phyloP scores from a whole-genome alignment of 1,284 basidiomycete genomes.

The Microbotryomycetes sp. region DNA sequence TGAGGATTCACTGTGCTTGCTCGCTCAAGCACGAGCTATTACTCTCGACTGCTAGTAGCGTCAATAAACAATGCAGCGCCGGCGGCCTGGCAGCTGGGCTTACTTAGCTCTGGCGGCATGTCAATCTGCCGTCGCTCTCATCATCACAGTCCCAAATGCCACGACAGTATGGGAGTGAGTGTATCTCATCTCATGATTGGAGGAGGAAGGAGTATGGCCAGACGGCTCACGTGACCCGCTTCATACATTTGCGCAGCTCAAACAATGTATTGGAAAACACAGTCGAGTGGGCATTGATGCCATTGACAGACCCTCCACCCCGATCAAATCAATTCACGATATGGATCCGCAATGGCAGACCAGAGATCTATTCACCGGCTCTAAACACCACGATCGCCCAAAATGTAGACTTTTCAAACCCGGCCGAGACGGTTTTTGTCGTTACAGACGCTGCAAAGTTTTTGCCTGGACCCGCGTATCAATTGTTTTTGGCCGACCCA shows the following conservation, averaged over 20 bases:
- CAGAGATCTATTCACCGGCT: constrained; percentile 44
- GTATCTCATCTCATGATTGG: not conserved
- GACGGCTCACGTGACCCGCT: not conserved
- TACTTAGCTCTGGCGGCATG: too few species aligned
- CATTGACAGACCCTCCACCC: not conserved
- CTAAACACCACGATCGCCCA: constrained; percentile 11
- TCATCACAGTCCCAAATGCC: not conserved
- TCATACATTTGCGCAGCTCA: not conserved
- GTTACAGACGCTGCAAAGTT: not conserved
- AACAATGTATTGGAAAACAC: not conserved
- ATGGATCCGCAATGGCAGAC: constrained; percentile 35
- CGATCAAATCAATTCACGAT: constrained; percentile 8
- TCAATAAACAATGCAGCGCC: too few species aligned
- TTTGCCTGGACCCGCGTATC: constrained; percentile 1
- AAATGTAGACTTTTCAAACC: constrained; percentile 1
- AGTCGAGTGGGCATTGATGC: not conserved
- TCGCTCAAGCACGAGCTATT: too few species aligned
- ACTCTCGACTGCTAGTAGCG: too few species aligned
- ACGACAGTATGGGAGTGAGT: constrained; percentile 13
- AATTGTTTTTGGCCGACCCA: constrained; percentile 23
- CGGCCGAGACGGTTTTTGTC: not conserved
- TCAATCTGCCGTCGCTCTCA: too few species aligned
- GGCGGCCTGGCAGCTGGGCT: too few species aligned
- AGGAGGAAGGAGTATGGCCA: not conserved
- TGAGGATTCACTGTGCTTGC: too few species aligned